These are phyloP conservation scores for Pleurotus tuber-regium DNA, from an alignment of 768 basidiomycete species.

Conservation along the genomic window DNA sequence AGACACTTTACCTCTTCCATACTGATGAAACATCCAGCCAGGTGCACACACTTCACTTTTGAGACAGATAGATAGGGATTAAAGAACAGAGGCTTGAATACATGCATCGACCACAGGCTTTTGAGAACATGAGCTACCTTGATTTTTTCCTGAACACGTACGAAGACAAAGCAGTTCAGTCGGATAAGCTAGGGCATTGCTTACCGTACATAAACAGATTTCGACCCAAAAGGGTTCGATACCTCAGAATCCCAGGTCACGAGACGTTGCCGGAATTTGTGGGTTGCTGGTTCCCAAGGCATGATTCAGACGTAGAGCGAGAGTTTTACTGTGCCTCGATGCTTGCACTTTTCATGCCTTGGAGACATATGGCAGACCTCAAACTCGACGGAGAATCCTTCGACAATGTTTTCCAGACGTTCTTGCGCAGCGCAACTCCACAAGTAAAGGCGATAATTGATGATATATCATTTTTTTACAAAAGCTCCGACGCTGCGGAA, in stretches of 20 bases:
- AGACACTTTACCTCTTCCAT: too few species aligned
- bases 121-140: neutral
- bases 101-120: neutral
- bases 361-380: neutral
- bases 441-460: neutral
- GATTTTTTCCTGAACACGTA: neutral
- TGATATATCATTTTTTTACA: neutral
- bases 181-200: too few species aligned
- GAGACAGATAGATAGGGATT: neutral
- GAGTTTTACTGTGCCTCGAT: neutral
- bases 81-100: neutral
- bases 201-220: neutral
- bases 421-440: neutral
- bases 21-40: too few species aligned
- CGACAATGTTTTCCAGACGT: neutral
- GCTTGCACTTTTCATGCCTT: neutral
- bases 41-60: neutral
- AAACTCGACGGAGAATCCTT: neutral
- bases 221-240: neutral
- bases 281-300: neutral
- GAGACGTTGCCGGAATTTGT: neutral
- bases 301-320: too few species aligned
- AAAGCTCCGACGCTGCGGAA: neutral
- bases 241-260: neutral
- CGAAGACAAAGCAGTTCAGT: neutral